Base-by-base conservation (phyloP, 768 basidiomycete genomes). In the Dentipellis fragilis region DNA sequence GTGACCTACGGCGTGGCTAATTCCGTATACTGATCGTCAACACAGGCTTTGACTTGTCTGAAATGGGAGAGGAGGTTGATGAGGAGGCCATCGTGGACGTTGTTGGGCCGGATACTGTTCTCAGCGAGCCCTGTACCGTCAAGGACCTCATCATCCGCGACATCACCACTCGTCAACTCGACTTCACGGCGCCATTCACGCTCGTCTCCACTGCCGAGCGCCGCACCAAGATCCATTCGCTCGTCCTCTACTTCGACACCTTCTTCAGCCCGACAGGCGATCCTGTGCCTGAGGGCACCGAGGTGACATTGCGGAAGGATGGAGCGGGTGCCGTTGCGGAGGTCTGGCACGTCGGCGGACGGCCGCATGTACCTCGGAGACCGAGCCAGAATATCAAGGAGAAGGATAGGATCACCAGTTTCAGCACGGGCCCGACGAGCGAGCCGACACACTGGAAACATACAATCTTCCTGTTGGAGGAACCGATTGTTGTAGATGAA, bases 381-480 rank as follows among this genome's bases (percentile, higher is more conserved):
- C 76, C 79, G 57, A 87, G 85, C 65, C 61, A 74, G 6, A 74
- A 78, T n/a, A 72, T 69, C 51, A 75, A 73, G 57, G 75, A 76
- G 56, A 73, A 71, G 38, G 72, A 69, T 53, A 64, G 68, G 12
- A 66, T 83, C 8, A 80, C 78, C 6, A 90, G 87, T 67, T 90
- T 99, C 70, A 94, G 90, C 62, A 98, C 95, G 0, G 91, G 95
- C 0, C 93, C 95, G 10, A 72, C 72, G 62, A 93, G 89, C 56
- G 80, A 81, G 21, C 83, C 90, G 10, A 98, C 94, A 23, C 95
- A 99, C 67, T 98, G 95, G 95, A 93, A 93, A 67, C 95, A 99
- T 66, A 93, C 95, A 0, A 63, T 92, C 2, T 96, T 99, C 70
- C 69, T 98, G 61, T 75, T 99, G 56, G 74, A 80, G 48, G 83